Conservation (phyloP, 2,329 filamentous ascomycete genomes). For the Xylogone sp. region DNA sequence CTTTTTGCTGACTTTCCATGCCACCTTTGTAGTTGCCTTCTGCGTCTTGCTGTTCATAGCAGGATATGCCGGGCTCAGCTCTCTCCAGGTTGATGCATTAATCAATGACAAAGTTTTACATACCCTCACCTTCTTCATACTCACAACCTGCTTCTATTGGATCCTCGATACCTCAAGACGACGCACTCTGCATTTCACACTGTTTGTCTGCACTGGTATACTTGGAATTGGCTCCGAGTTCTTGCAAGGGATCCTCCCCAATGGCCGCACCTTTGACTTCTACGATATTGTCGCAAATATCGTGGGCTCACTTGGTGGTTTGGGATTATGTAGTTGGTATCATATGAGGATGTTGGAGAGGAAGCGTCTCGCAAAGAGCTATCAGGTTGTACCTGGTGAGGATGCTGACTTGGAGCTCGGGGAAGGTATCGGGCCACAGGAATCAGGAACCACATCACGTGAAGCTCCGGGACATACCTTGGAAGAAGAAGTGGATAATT, state of each 20-base stretch:
- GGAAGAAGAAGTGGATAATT: slow-evolving; percentile 85
- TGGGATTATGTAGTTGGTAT: slow-evolving; percentile 83
- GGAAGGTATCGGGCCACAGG: slow-evolving; percentile 51
- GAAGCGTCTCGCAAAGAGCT: slow-evolving; percentile 69
- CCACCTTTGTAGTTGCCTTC: slow-evolving; percentile 58
- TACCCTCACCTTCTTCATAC: slow-evolving; percentile 80
- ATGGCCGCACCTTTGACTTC: slow-evolving; percentile 67
- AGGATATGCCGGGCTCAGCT: slow-evolving; percentile 76
- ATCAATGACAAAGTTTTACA: slow-evolving; percentile 92
- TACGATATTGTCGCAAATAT: slow-evolving; percentile 88
- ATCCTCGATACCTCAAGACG: slow-evolving; percentile 87
- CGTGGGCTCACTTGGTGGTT: slow-evolving; percentile 66
- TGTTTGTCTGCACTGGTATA: slow-evolving; percentile 70
- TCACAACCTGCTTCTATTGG: slow-evolving; percentile 93
- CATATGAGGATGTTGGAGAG: slow-evolving; percentile 94
- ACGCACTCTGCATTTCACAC: slow-evolving; percentile 77
- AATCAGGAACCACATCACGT: slow-evolving; percentile 55
- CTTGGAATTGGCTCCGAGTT: slow-evolving; percentile 74
- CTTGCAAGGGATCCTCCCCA: slow-evolving; percentile 70
- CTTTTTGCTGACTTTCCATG: slow-evolving; percentile 10
- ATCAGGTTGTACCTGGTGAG: slow-evolving; percentile 63
- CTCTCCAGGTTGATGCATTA: slow-evolving; percentile 48
- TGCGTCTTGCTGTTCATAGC: slow-evolving; percentile 67
- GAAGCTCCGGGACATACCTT: slow-evolving; percentile 41
- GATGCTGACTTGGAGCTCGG: slow-evolving; percentile 75